A percentile compares a stretch with the other conserved stretches of the same genome.
phyloP scores from a whole-genome alignment of 257 asterid genomes.

The Jasminum sambac region DNA sequence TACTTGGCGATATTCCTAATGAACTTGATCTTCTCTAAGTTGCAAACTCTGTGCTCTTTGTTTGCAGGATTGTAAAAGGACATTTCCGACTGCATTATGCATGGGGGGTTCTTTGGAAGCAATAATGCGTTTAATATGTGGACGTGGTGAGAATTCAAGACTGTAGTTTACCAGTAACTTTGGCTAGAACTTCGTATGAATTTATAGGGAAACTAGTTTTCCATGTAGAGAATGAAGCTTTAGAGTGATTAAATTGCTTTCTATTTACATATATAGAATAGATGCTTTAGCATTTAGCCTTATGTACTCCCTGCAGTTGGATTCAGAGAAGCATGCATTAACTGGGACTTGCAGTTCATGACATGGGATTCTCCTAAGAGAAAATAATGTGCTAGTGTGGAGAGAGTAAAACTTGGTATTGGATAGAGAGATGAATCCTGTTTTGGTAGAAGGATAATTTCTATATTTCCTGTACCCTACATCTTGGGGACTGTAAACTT shows the following conservation, averaged over 20 bases:
- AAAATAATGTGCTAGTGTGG: not conserved
- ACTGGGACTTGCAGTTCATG: not conserved
- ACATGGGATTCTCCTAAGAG: not conserved
- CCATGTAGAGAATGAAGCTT: not conserved
- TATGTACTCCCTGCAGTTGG: conserved; percentile 5
- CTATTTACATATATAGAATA: not conserved
- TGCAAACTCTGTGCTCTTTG: conserved; percentile 11
- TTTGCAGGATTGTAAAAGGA: conserved; percentile 82
- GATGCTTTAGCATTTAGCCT: not conserved
- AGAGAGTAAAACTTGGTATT: not conserved
- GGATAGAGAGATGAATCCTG: not conserved
- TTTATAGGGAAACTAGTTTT: conserved; percentile 3
- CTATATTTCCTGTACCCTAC: not conserved
- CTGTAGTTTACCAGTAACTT: conserved; percentile 16
- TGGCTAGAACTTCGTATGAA: not conserved
- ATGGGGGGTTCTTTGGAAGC: conserved; percentile 92
- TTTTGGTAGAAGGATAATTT: not conserved
- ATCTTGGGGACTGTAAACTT: not conserved
- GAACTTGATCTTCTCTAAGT: not conserved
- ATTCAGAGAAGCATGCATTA: conserved; percentile 6
- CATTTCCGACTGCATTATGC: conserved; percentile 79
- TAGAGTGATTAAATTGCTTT: not conserved
- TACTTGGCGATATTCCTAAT: conserved; percentile 11
- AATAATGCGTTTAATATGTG: conserved; percentile 64
- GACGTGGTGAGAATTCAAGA: conserved; percentile 74